phyloP scores from a whole-genome alignment of 805 yeast genomes.

The Metschnikowia amazonensis region DNA sequence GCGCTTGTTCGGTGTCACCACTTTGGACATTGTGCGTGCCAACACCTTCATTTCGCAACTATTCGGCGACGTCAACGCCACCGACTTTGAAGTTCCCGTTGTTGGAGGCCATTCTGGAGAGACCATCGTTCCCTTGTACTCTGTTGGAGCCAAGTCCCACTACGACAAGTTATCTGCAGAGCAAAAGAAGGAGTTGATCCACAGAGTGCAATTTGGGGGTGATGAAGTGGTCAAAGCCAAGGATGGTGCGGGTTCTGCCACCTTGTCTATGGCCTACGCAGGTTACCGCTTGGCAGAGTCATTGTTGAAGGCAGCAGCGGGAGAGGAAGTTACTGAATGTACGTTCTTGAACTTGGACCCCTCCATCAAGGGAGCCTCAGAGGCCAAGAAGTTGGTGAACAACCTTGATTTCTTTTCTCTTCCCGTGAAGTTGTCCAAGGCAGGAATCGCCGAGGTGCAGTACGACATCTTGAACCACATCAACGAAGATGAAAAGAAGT shows the following conservation, averaged over 20 bases:
- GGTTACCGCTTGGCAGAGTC: constrained; percentile 75
- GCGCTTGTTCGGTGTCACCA: constrained; percentile 83
- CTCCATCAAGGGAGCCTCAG: constrained; percentile 48
- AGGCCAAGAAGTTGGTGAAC: constrained; percentile 44
- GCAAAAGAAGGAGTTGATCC: constrained; percentile 35
- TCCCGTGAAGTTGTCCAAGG: constrained; percentile 52
- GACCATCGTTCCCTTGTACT: constrained; percentile 84
- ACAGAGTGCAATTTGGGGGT: constrained; percentile 65
- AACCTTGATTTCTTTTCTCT: constrained; percentile 55
- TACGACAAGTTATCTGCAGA: constrained; percentile 34
- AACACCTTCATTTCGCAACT: constrained; percentile 70
- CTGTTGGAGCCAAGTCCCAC: constrained; percentile 38
- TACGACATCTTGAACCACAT: constrained; percentile 48
- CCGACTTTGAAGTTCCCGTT: constrained; percentile 64
- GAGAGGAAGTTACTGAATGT: constrained; percentile 39
- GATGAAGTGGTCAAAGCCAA: constrained; percentile 96
- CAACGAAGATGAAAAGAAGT: constrained; percentile 50
- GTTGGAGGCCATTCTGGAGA: constrained; percentile 96
- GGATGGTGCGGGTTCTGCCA: constrained; percentile 92
- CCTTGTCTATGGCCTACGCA: constrained; percentile 93
- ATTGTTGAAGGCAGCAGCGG: constrained; percentile 33
- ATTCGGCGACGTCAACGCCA: constrained; percentile 41
- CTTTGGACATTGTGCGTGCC: constrained; percentile 83
- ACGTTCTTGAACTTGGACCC: constrained; percentile 50
- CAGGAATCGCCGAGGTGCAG: constrained; percentile 57